Evolutionary conservation across 306 rosid genomes (phyloP).

Genomic region (Styphnolobium japonicum): DNA sequence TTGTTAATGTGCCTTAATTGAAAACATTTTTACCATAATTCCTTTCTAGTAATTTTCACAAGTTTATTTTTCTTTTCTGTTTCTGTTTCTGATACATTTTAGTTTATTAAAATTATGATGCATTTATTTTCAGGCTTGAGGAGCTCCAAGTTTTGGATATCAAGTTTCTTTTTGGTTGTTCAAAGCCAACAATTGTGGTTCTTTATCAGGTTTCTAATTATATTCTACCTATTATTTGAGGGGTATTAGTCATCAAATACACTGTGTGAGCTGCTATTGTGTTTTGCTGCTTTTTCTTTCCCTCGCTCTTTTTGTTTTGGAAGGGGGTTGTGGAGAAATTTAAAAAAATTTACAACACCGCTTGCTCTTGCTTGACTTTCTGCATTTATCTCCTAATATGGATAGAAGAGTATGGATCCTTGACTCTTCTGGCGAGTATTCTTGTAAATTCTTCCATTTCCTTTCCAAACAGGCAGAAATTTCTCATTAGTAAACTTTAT

Average conservation of each 20-base stretch:
- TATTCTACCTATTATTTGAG: slow-evolving; percentile 7
- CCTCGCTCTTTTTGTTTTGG: no score
- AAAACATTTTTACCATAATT: not conserved
- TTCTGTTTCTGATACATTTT: not conserved
- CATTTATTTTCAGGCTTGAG: slow-evolving; percentile 80
- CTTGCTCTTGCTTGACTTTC: no score
- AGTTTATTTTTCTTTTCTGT: not conserved
- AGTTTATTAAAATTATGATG: slow-evolving; percentile 7
- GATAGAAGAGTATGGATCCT: no score
- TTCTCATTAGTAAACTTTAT: not conserved
- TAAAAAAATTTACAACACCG: no score
- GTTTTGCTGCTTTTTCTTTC: no score
- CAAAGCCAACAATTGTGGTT: slow-evolving; percentile 95
- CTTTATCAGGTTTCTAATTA: slow-evolving; percentile 75
- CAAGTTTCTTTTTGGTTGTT: slow-evolving; percentile 92
- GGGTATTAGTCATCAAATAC: not conserved
- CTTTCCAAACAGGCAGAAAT: not conserved
- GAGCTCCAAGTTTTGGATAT: slow-evolving; percentile 98
- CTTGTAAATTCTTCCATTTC: not conserved
- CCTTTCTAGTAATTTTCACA: not conserved
- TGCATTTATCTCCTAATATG: no score
- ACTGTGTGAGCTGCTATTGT: no score
- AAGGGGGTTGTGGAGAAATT: no score
- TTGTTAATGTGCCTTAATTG: not conserved
- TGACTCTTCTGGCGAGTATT: not conserved